phyloP scores from a whole-genome alignment of 179 eudicot genomes.

The Gypsophila paniculata region DNA sequence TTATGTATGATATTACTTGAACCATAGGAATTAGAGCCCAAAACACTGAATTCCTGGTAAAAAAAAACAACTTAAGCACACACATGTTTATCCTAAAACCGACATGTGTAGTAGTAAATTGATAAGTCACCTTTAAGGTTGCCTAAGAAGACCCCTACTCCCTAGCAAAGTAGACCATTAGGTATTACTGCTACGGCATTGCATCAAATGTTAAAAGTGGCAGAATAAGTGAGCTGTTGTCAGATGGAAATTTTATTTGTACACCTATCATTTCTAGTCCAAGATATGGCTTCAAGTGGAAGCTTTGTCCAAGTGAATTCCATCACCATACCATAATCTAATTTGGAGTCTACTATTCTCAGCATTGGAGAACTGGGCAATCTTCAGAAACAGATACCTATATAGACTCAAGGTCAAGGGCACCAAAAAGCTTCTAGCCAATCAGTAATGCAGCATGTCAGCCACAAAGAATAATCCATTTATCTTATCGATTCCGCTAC shows the following conservation, averaged over 20 bases:
- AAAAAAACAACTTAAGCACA: background rate
- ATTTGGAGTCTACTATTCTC: background rate
- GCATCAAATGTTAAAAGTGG: background rate
- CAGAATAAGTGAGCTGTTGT: background rate
- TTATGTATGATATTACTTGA: background rate
- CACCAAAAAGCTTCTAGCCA: background rate
- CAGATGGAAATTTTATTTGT: background rate
- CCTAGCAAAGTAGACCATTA: background rate
- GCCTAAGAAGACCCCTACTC: background rate
- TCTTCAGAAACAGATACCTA: background rate
- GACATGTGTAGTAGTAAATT: background rate
- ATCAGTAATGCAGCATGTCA: slow-evolving; percentile 1
- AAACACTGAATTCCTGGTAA: background rate
- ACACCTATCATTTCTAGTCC: background rate
- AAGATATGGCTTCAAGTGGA: background rate
- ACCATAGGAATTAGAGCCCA: background rate
- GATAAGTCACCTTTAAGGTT: background rate
- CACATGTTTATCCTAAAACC: background rate
- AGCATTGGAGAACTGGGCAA: background rate
- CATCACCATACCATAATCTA: slow-evolving; percentile 3
- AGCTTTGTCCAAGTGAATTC: slow-evolving; percentile 5
- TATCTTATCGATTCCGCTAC: too few species aligned
- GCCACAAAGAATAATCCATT: too few species aligned
- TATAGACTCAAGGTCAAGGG: background rate
- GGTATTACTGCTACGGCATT: background rate